Evolutionary conservation across 129 eudicot genomes (phyloP).

Genomic region (Oenanthe sinensis): DNA sequence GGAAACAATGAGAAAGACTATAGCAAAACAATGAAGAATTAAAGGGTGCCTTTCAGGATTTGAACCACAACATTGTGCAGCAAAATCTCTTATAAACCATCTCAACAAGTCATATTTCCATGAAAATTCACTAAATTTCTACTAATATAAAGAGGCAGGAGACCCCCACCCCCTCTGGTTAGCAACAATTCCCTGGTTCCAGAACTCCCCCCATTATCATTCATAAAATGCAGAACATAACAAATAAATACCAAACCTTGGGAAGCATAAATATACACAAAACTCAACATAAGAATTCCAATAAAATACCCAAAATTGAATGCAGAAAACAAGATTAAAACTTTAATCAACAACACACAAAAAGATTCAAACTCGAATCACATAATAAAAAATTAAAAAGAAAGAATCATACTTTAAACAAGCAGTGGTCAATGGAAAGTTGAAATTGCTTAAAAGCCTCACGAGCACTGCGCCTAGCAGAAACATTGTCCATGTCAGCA

Average conservation of each 20-base stretch:
- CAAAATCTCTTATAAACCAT: background rate
- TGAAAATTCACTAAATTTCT: background rate
- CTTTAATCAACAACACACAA: background rate
- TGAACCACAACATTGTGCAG: background rate
- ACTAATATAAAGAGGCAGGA: too few relatives aligned
- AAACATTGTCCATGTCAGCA: slow-evolving; percentile 74
- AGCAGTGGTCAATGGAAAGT: slow-evolving; percentile 70
- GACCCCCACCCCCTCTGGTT: too few relatives aligned
- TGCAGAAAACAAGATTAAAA: background rate
- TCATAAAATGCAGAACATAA: background rate
- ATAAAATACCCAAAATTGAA: background rate
- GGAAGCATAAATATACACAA: background rate
- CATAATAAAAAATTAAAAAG: background rate
- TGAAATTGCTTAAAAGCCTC: slow-evolving; percentile 87
- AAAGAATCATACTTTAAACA: slow-evolving; percentile 66
- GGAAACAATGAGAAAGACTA: background rate
- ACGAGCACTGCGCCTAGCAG: slow-evolving; percentile 76
- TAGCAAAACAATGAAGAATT: background rate
- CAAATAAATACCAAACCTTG: background rate
- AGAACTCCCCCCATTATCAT: background rate
- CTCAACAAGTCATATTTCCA: background rate
- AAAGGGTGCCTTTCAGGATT: background rate
- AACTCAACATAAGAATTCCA: background rate
- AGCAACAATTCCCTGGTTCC: background rate
- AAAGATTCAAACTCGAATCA: background rate